Percentiles rank a stretch among this genome's conserved stretches.
Conservation (phyloP, 345 rosid species). For the Angophora floribunda region DNA sequence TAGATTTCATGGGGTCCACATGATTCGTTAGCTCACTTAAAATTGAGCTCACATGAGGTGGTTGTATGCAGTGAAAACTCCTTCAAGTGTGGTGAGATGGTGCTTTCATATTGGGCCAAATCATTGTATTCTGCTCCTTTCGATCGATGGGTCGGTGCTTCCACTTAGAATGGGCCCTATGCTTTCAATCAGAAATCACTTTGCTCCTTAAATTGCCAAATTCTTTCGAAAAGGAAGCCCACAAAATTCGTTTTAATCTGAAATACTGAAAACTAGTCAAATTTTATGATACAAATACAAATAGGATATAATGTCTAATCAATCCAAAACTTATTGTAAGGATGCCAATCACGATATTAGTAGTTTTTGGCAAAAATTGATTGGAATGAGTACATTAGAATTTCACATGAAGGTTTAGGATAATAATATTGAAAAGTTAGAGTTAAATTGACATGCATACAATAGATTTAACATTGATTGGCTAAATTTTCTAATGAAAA, state of each 20-base stretch:
- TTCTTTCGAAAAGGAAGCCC: neutral
- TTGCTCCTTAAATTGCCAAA: neutral
- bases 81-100: neutral
- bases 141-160: neutral
- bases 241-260: neutral
- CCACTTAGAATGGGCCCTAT: neutral
- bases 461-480: too few species aligned
- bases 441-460: too few species aligned
- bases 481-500: neutral
- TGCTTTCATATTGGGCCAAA: neutral
- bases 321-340: neutral
- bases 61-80: neutral
- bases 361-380: neutral
- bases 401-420: neutral
- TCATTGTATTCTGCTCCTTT: neutral
- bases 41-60: neutral
- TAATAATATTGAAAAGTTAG: neutral
- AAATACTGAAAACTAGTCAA: neutral
- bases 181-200: neutral
- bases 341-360: neutral
- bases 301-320: neutral
- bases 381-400: neutral
- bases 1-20: neutral
- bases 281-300: neutral
- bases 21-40: neutral